Evolutionary conservation across 2,329 filamentous ascomycete genomes (phyloP).

Genomic region (Sporothrix brasiliensis): DNA sequence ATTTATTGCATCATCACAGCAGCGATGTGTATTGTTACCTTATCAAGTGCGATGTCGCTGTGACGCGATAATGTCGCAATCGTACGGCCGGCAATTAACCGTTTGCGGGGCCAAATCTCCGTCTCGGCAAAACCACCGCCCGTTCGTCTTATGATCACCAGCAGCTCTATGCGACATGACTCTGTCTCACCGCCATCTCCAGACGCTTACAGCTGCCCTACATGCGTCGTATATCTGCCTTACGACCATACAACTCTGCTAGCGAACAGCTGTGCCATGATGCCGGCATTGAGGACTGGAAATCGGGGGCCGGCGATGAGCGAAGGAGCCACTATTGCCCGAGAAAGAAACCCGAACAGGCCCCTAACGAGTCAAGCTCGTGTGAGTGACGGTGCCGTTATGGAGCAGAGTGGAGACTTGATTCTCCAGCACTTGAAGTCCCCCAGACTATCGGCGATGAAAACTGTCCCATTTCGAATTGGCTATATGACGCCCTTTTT

Average conservation of each 20-base stretch:
- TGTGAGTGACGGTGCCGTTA: not conserved
- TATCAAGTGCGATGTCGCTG: not conserved
- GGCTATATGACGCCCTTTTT: not conserved
- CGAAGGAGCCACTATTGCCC: constrained; percentile 1
- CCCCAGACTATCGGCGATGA: not conserved
- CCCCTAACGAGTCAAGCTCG: not conserved
- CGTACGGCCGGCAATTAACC: not conserved
- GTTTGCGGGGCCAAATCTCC: not conserved
- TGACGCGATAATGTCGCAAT: not conserved
- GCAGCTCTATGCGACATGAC: not conserved
- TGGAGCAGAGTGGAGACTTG: not conserved
- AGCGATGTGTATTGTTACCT: not conserved
- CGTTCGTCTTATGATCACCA: not conserved
- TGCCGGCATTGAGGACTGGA: not conserved
- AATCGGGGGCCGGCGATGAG: constrained; percentile 14
- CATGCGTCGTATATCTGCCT: not conserved
- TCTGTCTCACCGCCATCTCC: not conserved
- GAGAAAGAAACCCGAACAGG: not conserved
- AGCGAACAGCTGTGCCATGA: not conserved
- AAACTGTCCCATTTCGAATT: not conserved
- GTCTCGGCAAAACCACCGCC: not conserved
- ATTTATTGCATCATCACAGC: no score
- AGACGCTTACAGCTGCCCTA: no score
- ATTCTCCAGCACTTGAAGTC: not conserved
- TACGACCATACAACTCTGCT: not conserved